A percentile compares a stretch with the other conserved stretches of the same genome.
Evolutionary conservation across 371 early-diverging fungal genomes (phyloP).

Genomic region (Mortierella polycephala): DNA sequence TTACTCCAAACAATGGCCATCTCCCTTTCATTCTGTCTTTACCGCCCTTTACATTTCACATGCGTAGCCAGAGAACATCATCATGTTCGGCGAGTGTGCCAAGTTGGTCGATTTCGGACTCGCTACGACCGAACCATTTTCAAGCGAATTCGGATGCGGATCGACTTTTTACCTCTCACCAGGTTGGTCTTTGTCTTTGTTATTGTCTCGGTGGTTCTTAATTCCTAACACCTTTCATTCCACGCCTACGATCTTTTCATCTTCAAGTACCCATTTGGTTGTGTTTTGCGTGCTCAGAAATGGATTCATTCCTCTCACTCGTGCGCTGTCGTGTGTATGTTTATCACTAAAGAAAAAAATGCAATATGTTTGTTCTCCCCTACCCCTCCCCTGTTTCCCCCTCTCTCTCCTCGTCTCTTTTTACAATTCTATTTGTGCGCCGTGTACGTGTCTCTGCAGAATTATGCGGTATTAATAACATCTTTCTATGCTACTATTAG

Average conservation of each 20-base stretch:
- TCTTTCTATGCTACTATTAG: slow-evolving; percentile 53
- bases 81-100: slow-evolving; percentile 66
- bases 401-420: too few species aligned
- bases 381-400: too few species aligned
- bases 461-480: slow-evolving; percentile 11
- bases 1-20: neutral
- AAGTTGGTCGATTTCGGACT: slow-evolving; percentile 97
- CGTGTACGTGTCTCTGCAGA: slow-evolving; percentile 11
- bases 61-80: slow-evolving; percentile 67
- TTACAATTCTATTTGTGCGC: neutral
- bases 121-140: slow-evolving; percentile 78
- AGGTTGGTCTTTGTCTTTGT: slow-evolving; percentile 52
- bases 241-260: neutral
- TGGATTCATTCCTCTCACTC: too few species aligned
- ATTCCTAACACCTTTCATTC: too few species aligned
- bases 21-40: neutral
- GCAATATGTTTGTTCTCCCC: too few species aligned
- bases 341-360: too few species aligned
- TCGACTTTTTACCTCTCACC: slow-evolving; percentile 94
- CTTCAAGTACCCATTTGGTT: too few species aligned
- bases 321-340: too few species aligned
- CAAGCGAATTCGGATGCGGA: slow-evolving; percentile 91
- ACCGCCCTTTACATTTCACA: neutral
- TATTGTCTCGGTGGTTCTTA: neutral
- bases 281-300: too few species aligned